These are phyloP conservation scores for Sechiopsis laciniata DNA, from an alignment of 306 rosid species.

Conservation along the genomic window DNA sequence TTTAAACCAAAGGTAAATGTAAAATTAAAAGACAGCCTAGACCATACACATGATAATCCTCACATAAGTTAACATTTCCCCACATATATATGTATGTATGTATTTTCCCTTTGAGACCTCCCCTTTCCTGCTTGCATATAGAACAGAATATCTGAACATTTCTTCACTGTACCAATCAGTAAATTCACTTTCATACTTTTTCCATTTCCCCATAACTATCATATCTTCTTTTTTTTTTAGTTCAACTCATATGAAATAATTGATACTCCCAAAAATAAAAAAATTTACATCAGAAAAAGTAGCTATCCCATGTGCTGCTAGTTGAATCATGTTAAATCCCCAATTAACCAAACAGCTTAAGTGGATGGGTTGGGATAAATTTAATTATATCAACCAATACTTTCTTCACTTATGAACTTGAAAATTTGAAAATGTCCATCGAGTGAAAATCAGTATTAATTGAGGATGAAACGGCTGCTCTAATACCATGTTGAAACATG, in stretches of 20 bases:
- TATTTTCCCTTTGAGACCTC: background rate
- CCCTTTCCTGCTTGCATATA: background rate
- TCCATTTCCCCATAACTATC: background rate
- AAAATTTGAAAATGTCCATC: too few relatives aligned
- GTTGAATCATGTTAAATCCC: background rate
- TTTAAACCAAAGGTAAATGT: background rate
- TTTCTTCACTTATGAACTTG: too few relatives aligned
- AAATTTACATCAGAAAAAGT: background rate
- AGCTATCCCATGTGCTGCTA: background rate
- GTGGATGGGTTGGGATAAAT: too few relatives aligned
- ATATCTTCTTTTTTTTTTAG: too few relatives aligned
- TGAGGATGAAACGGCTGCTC: too few relatives aligned
- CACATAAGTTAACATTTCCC: background rate
- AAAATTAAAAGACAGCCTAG: background rate
- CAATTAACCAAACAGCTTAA: too few relatives aligned
- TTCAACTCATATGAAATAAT: background rate
- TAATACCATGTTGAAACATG: too few relatives aligned
- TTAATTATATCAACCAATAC: too few relatives aligned
- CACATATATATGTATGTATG: background rate
- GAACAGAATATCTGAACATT: background rate
- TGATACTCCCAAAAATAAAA: background rate
- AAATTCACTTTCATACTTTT: background rate
- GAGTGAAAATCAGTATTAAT: too few relatives aligned
- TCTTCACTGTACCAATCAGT: background rate
- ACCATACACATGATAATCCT: background rate